Conservation (phyloP, 495 filamentous ascomycete species). For the Podospora sp. region DNA sequence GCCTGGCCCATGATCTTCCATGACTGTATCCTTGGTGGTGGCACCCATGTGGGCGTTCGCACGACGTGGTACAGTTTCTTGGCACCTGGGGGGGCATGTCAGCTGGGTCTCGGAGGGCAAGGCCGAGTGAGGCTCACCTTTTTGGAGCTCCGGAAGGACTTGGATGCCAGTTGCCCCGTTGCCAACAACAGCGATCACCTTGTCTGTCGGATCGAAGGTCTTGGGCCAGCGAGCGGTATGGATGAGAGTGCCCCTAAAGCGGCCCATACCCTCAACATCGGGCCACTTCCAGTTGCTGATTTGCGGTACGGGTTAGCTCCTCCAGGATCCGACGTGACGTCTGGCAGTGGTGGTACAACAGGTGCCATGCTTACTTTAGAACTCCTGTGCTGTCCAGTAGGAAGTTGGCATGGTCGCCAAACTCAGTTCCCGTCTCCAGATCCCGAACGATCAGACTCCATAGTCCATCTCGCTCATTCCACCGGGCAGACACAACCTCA, state of each 20-base stretch:
- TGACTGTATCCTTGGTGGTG: conserved; percentile 52
- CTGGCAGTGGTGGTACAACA: background rate
- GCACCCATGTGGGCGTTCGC: conserved; percentile 69
- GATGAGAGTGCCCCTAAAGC: conserved; percentile 56
- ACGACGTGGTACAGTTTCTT: conserved; percentile 53
- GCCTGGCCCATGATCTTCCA: conserved; percentile 48
- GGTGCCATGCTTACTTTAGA: conserved; percentile 51
- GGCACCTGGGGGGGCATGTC: conserved; percentile 35
- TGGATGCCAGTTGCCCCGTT: conserved; percentile 62
- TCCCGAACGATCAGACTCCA: conserved; percentile 58
- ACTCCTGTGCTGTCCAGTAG: conserved; percentile 61
- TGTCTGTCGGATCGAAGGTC: conserved; percentile 55
- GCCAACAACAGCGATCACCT: conserved; percentile 62
- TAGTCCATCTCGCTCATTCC: conserved; percentile 44
- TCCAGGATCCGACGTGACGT: background rate
- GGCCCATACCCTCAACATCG: conserved; percentile 50
- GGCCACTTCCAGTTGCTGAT: conserved; percentile 65
- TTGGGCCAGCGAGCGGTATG: conserved; percentile 64
- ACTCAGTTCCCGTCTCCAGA: conserved; percentile 44
- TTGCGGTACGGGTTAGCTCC: background rate
- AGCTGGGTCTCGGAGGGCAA: conserved; percentile 42
- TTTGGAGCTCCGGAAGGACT: conserved; percentile 62
- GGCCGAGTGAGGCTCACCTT: conserved; percentile 43
- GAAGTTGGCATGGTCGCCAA: conserved; percentile 55
- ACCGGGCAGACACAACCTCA: conserved; percentile 42